Base-by-base conservation (phyloP, 257 asterid genomes). In the Scutellaria baicalensis region DNA sequence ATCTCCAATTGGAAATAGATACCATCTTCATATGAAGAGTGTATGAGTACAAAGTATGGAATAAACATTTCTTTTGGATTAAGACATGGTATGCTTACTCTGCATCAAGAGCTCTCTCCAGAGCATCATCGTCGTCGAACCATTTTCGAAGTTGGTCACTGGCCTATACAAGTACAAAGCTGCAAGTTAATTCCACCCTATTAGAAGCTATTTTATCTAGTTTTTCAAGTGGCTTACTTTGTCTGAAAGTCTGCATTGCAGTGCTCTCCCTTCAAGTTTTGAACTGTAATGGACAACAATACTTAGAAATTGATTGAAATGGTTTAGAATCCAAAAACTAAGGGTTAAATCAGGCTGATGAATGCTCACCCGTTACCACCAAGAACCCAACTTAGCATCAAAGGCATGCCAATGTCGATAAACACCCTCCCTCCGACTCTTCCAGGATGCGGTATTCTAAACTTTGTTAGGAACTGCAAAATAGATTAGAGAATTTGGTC, bases 391-490 rank as follows among this genome's bases (percentile, higher is more conserved):
- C 96, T 83, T 42, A 91, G 84, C 97, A 91, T 94, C 35, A 91
- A 58, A 59, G 97, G 97, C 99, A 94, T 94, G n/a, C 74, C 92
- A n/a, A 91, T 70, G 83, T 83, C 89, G 39, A 94, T 86, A 68
- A 94, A 89, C 27, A 91, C 9, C 77, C 95, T 82, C 63, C 93
- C 99, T 50, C 99, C 99, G 44, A 94, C 93, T 88, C 95, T 80
- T 80, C 99, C 99, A 10, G 99, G 98, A 79, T 94, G 98, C 0
- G 99, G 97, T 79, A 94, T 88, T 80, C 87, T 85, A 63, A 78
- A 85, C 72, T 89, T 74, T 6, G 95, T 89, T 74, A 91, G 70
- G 84, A 94, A 94, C 99, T 94, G 78, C 79, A 82, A 76, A 35
- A 76, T 33, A 67, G 18, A 80, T 18, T 2, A 42, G 17, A 7